Base-by-base conservation (phyloP, 2,329 filamentous ascomycete genomes). In the Helotiales sp. region DNA sequence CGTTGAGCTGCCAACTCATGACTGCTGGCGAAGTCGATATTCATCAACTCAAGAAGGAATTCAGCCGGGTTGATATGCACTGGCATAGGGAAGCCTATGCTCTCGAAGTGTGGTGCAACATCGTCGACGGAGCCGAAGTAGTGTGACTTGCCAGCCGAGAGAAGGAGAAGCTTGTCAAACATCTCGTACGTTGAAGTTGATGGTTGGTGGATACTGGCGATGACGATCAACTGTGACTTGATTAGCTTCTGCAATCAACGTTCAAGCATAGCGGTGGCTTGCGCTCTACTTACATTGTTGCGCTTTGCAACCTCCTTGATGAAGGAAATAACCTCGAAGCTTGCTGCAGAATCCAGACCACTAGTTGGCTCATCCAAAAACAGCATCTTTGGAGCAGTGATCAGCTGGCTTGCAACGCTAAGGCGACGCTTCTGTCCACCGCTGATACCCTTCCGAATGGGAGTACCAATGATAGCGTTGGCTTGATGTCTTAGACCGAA, bases 351-450 rank as follows among this genome's bases (percentile, higher is more conserved):
- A 71, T 96, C 91, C 9, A 96, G 77, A 8, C 91, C 91, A 63
- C 88, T 91, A 0, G 91, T 96, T 0, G 93, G 93, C 74, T 98
- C 93, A 69, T 96, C 91, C 30, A 96, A 75, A 69, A 96, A 95
- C 24, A 96, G 72, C 7, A 96, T 85, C 72, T 88, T 90, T 0
- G 91, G 91, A 57, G 82, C 86, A 1, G 90, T 93, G 67, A 96
- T 89, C 33, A 96, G 80, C 69, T 91, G 89, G 60, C 88, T 89
- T 1, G 90, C 91, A 5, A 96, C 86, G 64, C 89, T 89, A 7
- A 93, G 80, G 52, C 91, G 81, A 36, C 90, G 81, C 77, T 95
- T 96, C 76, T 96, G 91, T 1, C 91, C 91, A 49, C 91, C 91
- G 61, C 87, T 91, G 57, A 96, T 85, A 13, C 91, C 91, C 73